phyloP scores from a whole-genome alignment of 2,329 filamentous ascomycete genomes.

The Xylariales sp. region DNA sequence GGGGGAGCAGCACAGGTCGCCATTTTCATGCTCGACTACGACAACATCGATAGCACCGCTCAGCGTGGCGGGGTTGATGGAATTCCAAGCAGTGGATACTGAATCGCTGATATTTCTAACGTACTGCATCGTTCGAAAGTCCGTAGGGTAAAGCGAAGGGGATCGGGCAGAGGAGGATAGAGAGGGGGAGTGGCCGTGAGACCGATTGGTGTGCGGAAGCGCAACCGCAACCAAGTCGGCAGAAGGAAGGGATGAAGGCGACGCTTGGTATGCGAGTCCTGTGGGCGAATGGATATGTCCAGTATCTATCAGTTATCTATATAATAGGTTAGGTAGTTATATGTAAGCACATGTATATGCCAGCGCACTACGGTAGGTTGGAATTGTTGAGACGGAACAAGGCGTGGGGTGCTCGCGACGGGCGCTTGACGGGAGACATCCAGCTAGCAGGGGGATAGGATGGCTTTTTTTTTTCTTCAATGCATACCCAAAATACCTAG shows the following conservation, averaged over 20 bases:
- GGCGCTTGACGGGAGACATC: neutral
- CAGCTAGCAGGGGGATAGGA: neutral
- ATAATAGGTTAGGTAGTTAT: neutral
- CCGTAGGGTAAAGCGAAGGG: neutral
- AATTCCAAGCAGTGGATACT: constrained; percentile 99
- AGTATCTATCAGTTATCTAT: constrained; percentile 5
- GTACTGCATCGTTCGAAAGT: constrained; percentile 82
- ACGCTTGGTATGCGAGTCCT: constrained; percentile 16
- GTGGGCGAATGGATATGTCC: constrained; percentile 16
- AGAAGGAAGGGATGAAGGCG: constrained; percentile 18
- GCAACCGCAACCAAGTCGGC: constrained; percentile 15
- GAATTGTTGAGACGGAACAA: constrained; percentile 29
- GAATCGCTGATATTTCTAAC: constrained; percentile 94
- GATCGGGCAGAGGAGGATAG: neutral
- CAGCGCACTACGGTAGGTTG: neutral
- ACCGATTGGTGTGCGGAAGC: constrained; percentile 12
- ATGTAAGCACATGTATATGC: neutral
- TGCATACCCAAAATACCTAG: neutral
- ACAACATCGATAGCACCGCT: constrained; percentile 99
- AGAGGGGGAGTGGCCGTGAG: neutral
- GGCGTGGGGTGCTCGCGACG: constrained; percentile 12
- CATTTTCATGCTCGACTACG: constrained; percentile 96
- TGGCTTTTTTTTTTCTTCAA: neutral
- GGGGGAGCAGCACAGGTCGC: constrained; percentile 87
- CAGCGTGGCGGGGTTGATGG: constrained; percentile 96